A percentile compares a stretch with the other conserved stretches of the same genome.
Evolutionary conservation across 352 stramenopile genomes (phyloP).

Genomic region (Globisporangium camurandrum): DNA sequence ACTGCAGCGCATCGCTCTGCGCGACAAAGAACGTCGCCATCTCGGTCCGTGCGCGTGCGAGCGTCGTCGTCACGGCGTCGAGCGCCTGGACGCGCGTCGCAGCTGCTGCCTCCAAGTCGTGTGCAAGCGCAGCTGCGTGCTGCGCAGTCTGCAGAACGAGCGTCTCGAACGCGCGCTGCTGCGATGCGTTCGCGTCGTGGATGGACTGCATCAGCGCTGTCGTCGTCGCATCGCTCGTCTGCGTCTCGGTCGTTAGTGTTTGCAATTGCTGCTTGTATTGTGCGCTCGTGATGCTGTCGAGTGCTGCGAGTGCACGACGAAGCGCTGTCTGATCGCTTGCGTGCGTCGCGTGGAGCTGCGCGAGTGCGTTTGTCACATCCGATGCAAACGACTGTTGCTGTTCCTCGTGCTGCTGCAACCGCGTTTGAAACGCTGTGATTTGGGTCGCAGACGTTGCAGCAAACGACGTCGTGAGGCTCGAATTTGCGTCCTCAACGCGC

Average conservation of each 20-base stretch:
- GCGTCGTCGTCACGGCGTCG: constrained; percentile 18
- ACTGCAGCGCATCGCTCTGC: constrained; percentile 36
- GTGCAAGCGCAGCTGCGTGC: constrained; percentile 20
- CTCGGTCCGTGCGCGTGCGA: constrained; percentile 25
- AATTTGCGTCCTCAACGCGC: constrained; percentile 38
- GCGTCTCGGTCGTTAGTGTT: constrained; percentile 12
- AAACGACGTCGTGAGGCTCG: constrained; percentile 33
- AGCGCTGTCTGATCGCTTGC: constrained; percentile 34
- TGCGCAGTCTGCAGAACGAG: constrained; percentile 24
- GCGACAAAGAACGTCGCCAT: constrained; percentile 29
- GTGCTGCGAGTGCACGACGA: constrained; percentile 18
- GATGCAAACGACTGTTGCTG: constrained; percentile 35
- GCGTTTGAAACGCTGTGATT: constrained; percentile 35
- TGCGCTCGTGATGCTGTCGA: constrained; percentile 22
- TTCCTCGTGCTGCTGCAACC: constrained; percentile 41
- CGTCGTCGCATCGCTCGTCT: constrained; percentile 13
- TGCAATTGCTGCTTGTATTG: constrained; percentile 13
- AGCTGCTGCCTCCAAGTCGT: constrained; percentile 26
- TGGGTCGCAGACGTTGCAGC: constrained; percentile 31
- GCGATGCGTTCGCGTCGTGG: constrained; percentile 17
- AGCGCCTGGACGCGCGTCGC: constrained; percentile 21
- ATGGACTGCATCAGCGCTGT: constrained; percentile 17
- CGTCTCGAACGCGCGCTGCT: constrained; percentile 26
- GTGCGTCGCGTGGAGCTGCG: constrained; percentile 39
- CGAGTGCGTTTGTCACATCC: constrained; percentile 33